Conservation (phyloP, 1,139 yeast genomes). For the Taphrina deformans region DNA sequence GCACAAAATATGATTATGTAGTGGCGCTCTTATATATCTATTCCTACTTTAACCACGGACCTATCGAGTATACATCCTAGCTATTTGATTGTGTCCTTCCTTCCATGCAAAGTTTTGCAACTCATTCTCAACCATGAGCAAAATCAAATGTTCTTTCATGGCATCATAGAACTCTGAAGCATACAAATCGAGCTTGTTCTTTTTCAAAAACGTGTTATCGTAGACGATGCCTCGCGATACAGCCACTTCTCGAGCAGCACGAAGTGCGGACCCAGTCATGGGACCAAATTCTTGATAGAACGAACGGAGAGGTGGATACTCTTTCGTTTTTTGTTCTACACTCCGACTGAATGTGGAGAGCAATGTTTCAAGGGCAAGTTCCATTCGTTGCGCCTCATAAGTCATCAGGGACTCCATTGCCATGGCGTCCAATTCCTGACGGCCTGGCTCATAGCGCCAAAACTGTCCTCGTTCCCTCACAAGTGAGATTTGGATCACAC, state of each 20-base stretch:
- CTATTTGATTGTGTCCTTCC: background rate
- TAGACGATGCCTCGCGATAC: constrained; percentile 13
- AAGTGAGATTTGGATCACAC: constrained; percentile 13
- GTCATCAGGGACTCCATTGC: constrained; percentile 19
- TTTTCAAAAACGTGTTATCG: constrained; percentile 8
- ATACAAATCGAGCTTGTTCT: constrained; percentile 12
- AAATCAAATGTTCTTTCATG: constrained; percentile 17
- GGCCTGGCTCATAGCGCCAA: background rate
- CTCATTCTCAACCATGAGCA: constrained; percentile 8
- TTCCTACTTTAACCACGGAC: too few species aligned
- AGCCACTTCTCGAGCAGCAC: constrained; percentile 27
- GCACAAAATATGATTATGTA: too few species aligned
- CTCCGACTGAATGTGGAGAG: constrained; percentile 1
- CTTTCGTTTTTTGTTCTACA: constrained; percentile 7
- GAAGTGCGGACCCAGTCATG: constrained; percentile 18
- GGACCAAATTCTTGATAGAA: constrained; percentile 12
- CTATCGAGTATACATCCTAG: background rate
- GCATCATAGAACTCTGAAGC: constrained; percentile 8
- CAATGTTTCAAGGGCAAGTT: background rate
- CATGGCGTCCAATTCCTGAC: background rate
- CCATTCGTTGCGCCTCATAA: constrained; percentile 9
- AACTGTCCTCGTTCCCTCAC: constrained; percentile 6
- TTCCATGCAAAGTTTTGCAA: constrained; percentile 4
- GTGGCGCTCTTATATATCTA: too few species aligned
- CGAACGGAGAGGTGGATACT: constrained; percentile 19